Conservation (phyloP, 106 monocot species). For the Amphibolis antarctica region DNA sequence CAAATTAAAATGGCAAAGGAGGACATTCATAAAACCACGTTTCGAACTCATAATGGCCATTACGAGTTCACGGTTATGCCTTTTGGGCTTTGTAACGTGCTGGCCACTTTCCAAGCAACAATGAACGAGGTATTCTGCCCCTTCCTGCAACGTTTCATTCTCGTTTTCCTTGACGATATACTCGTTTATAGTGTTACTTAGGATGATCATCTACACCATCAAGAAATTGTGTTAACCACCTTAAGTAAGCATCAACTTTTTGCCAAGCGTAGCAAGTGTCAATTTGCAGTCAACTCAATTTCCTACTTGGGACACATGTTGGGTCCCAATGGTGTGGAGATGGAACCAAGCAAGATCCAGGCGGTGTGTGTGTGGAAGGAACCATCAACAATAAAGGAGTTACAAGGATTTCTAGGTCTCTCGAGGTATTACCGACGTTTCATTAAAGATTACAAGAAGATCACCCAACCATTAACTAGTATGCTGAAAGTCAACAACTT, state of each 20-base stretch:
- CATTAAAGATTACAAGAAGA: neutral
- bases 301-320: neutral
- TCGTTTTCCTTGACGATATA: neutral
- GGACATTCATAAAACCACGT: too few species aligned
- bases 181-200: neutral
- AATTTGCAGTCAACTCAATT: neutral
- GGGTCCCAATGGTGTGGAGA: neutral
- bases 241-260: neutral
- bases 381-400: neutral
- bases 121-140: neutral
- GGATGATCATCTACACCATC: neutral
- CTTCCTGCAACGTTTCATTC: neutral
- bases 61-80: too few species aligned
- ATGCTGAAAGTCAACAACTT: neutral
- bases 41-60: neutral
- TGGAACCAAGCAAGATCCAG: neutral
- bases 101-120: neutral
- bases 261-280: neutral
- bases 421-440: neutral
- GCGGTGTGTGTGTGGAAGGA: neutral
- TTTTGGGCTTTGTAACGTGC: neutral
- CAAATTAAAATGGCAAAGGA: neutral
- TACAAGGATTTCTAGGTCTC: conserved; percentile 6
- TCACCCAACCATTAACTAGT: neutral
- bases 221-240: neutral